Conservation (phyloP, 257 asterid genomes). For the Agastache rugosa region DNA sequence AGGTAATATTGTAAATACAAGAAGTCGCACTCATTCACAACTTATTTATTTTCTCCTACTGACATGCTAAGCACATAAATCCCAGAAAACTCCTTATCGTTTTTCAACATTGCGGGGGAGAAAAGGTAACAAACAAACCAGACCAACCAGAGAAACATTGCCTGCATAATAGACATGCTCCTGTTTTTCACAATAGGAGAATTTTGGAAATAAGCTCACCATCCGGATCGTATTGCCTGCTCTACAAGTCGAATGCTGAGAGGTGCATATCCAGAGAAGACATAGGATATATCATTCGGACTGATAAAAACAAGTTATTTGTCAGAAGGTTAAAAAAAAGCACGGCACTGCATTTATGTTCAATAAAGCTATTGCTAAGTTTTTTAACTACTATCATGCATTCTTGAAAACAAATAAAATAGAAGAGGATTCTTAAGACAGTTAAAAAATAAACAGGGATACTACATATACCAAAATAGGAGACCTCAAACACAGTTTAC, state of each 20-base stretch:
- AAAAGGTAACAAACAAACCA: neutral
- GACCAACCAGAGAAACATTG: constrained; percentile 15
- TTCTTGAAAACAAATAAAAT: neutral
- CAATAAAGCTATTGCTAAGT: constrained; percentile 24
- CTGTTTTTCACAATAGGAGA: constrained; percentile 19
- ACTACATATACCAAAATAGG: neutral
- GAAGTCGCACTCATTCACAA: neutral
- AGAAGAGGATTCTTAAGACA: neutral
- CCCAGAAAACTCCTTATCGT: constrained; percentile 1
- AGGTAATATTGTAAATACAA: neutral
- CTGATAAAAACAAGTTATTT: constrained; percentile 44
- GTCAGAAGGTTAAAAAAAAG: neutral
- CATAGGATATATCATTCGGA: constrained; percentile 91
- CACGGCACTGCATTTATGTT: constrained; percentile 22
- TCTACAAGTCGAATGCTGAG: constrained; percentile 95
- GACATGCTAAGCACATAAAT: constrained; percentile 5
- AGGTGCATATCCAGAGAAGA: constrained; percentile 98
- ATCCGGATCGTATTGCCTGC: constrained; percentile 93
- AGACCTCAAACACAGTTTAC: constrained; percentile 23
- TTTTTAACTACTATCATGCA: neutral
- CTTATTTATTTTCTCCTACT: neutral
- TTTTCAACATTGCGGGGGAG: constrained; percentile 6
- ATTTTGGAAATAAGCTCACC: constrained; percentile 60
- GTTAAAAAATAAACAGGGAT: constrained; percentile 4
- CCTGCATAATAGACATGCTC: constrained; percentile 25